Conservation (phyloP, 1,284 basidiomycete species). For the Pseudozyma tsukubaensis region DNA sequence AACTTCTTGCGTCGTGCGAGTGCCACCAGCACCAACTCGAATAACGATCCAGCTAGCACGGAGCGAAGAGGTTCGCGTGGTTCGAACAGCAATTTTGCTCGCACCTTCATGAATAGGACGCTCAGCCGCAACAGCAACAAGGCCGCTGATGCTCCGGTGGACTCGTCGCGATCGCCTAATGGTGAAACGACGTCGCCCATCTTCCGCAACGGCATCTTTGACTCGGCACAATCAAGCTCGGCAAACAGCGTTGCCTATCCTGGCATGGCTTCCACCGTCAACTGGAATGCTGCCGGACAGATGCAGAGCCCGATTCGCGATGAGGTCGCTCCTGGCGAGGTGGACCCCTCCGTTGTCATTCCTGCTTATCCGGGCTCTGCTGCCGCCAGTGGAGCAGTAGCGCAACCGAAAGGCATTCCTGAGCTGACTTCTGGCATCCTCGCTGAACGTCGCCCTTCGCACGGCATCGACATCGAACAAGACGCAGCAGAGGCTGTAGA, state of each 20-base stretch:
- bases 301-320: neutral
- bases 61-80: slow-evolving; percentile 26
- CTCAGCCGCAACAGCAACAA: slow-evolving; percentile 35
- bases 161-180: slow-evolving; percentile 1
- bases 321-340: slow-evolving; percentile 26
- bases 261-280: slow-evolving; percentile 41
- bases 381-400: slow-evolving; percentile 7
- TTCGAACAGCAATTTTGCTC: slow-evolving; percentile 25
- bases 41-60: slow-evolving; percentile 14
- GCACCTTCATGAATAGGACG: slow-evolving; percentile 35
- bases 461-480: slow-evolving; percentile 57
- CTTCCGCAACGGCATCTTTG: slow-evolving; percentile 39
- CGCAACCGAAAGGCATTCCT: slow-evolving; percentile 12
- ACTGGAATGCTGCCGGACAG: slow-evolving; percentile 23
- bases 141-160: slow-evolving; percentile 8
- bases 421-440: slow-evolving; percentile 15
- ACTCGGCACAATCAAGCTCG: slow-evolving; percentile 1
- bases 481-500: slow-evolving; percentile 32
- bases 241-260: slow-evolving; percentile 16
- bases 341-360: slow-evolving; percentile 19
- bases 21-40: slow-evolving; percentile 26
- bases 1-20: slow-evolving; percentile 40
- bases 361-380: slow-evolving; percentile 29
- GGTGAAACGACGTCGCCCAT: slow-evolving; percentile 11
- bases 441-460: slow-evolving; percentile 30